These are phyloP conservation scores for Middelhovenomyces tepae DNA, from an alignment of 805 yeast species.

Conservation along the genomic window DNA sequence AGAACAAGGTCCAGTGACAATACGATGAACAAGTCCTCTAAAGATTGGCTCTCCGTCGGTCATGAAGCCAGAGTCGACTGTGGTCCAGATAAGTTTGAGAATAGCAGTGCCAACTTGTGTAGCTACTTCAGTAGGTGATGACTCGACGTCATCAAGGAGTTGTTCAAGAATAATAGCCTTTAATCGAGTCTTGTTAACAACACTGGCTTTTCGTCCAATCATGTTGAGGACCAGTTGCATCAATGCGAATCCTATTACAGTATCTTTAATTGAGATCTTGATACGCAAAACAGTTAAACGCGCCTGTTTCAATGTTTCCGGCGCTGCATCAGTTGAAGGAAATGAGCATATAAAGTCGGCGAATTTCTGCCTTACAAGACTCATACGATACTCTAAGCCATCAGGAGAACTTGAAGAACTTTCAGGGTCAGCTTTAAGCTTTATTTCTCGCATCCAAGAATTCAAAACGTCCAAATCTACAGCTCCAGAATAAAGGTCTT, in stretches of 20 bases:
- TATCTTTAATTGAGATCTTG: constrained; percentile 13
- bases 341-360: constrained; percentile 6
- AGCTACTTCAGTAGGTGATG: constrained; percentile 4
- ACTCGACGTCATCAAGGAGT: constrained; percentile 6
- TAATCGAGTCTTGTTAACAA: constrained; percentile 11
- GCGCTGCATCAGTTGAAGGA: constrained; percentile 9
- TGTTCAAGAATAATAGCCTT: constrained; percentile 8
- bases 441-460: no score
- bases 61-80: constrained; percentile 16
- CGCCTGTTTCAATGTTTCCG: constrained; percentile 14
- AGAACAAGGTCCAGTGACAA: constrained; percentile 6
- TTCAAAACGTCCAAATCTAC: constrained; percentile 3
- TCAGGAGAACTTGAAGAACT: no score
- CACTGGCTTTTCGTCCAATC: constrained; percentile 9
- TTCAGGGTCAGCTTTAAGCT: no score
- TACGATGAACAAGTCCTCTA: constrained; percentile 11
- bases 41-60: constrained; percentile 9
- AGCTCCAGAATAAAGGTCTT: constrained; percentile 3
- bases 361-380: constrained; percentile 2
- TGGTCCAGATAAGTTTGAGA: no score
- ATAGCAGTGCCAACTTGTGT: constrained; percentile 7
- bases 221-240: constrained; percentile 12
- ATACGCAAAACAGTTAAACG: constrained; percentile 13
- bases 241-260: constrained; percentile 12
- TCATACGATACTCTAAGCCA: not conserved